These are phyloP conservation scores for Botrytis paeoniae DNA, from an alignment of 2,329 filamentous ascomycete species.

Conservation along the genomic window DNA sequence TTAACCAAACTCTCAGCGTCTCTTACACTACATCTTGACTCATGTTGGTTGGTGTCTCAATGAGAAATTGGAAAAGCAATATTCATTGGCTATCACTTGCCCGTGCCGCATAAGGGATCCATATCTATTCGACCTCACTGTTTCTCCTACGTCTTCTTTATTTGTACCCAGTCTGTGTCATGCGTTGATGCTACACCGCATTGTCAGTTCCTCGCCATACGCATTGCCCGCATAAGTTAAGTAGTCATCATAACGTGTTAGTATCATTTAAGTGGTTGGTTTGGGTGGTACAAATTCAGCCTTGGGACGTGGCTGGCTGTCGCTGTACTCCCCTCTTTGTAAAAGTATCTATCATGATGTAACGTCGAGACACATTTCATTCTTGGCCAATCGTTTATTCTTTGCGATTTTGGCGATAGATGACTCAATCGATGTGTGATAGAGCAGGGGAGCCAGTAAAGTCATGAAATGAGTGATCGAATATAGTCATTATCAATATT, in stretches of 20 bases:
- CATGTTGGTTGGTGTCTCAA: background rate
- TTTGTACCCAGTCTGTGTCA: background rate
- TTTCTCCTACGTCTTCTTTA: background rate
- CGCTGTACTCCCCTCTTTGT: background rate
- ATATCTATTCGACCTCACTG: background rate
- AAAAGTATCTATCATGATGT: background rate
- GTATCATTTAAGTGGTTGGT: background rate
- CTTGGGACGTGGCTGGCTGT: background rate
- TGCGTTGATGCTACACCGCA: background rate
- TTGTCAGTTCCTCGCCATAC: background rate
- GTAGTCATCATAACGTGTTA: background rate
- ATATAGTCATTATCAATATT: background rate
- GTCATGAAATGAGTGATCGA: background rate
- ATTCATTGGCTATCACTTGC: background rate
- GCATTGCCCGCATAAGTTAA: background rate
- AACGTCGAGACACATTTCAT: background rate
- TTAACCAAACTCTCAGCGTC: background rate
- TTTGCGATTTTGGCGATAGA: background rate
- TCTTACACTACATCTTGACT: background rate
- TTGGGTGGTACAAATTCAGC: background rate
- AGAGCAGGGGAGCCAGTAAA: background rate
- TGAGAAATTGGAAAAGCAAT: background rate
- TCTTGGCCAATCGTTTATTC: background rate
- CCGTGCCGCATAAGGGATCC: background rate
- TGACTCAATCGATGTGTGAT: background rate